Evolutionary conservation across 345 rosid species (phyloP), one percentile per base, ranked within the genome.

Genomic region (Syzygium aromaticum): DNA sequence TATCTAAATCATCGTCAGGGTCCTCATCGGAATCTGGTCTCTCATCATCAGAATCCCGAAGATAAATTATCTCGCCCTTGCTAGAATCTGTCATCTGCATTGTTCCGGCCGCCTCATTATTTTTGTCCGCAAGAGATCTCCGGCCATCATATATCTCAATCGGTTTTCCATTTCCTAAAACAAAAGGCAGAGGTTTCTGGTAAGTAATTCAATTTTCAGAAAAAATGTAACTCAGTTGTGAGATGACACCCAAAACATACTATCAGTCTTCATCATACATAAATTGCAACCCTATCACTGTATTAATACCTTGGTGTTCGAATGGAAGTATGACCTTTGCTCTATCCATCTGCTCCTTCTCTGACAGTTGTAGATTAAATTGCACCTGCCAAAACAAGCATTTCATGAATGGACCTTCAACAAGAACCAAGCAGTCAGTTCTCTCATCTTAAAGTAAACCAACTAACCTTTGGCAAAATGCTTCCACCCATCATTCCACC

Each of bases 1-100:
- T 95, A 88, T 98, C 99, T 89, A 96, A 86, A 93, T 98, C 99
- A 93, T 96, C 99, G 87, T 97, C 99, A 38, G 99, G 98, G 86
- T 97, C 99, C 89, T 97, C 99, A 64, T 96, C 99, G 17, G 99
- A 97, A 91, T 97, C 99, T 28, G 98, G 97, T 91, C 89, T 90
- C 92, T 97, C 99, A 90, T 96, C 99, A 86, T 98, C 99, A 11
- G 99, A 98, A 90, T 98, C 99, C 84, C 98, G 93, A 85, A 91
- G 95, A 92, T 96, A 98, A 90, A 95, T 94, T 85, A 95, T 96
- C 92, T 98, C 96, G 73, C 96, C 95, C 49, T 86, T 91, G 54
- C 93, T 91, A 11, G 90, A 57, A 84, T 91, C 92, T 49, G 87
- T 87, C 6, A 87, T 92, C 87, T 88, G 89, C 73, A 77, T 85